Percentiles rank a stretch among this genome's conserved stretches.
Conservation (phyloP, 352 stramenopile species). For the Globisporangium megalacanthum region DNA sequence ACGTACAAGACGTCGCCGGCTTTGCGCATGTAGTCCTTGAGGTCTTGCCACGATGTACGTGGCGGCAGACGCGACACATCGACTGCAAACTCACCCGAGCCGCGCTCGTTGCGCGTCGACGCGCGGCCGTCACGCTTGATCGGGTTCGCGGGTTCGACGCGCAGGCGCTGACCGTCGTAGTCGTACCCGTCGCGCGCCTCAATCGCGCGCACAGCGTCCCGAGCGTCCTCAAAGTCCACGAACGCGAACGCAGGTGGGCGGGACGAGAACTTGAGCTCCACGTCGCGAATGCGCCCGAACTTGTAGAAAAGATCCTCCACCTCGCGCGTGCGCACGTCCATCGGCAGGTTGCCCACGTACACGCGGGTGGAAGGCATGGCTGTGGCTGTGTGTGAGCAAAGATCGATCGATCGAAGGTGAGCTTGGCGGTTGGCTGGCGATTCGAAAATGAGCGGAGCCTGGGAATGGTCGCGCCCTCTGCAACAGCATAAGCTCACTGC, state of each 20-base stretch:
- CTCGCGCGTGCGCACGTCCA: conserved; percentile 66
- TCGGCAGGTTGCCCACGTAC: conserved; percentile 73
- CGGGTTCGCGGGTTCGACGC: conserved; percentile 48
- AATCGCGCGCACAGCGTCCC: conserved; percentile 66
- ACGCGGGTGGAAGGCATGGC: conserved; percentile 17
- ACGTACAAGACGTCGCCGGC: conserved; percentile 61
- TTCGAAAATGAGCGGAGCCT: background rate
- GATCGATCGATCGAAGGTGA: background rate
- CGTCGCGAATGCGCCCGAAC: conserved; percentile 56
- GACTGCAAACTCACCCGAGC: conserved; percentile 48
- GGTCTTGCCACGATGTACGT: conserved; percentile 55
- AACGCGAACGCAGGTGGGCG: conserved; percentile 56
- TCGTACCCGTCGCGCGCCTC: conserved; percentile 44
- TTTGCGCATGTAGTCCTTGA: conserved; percentile 68
- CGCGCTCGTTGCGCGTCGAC: conserved; percentile 43
- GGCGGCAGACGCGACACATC: conserved; percentile 50
- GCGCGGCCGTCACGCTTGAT: conserved; percentile 16
- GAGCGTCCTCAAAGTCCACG: conserved; percentile 66
- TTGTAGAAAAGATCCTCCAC: conserved; percentile 75
- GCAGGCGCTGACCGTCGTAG: conserved; percentile 50
- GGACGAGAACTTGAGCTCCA: conserved; percentile 70
- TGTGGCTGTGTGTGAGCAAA: no score
- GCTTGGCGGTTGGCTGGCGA: background rate
- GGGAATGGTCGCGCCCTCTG: no score
- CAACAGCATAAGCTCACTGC: background rate